Conservation (phyloP, 371 early-diverging fungal species). For the Saksenaea vasiformis region DNA sequence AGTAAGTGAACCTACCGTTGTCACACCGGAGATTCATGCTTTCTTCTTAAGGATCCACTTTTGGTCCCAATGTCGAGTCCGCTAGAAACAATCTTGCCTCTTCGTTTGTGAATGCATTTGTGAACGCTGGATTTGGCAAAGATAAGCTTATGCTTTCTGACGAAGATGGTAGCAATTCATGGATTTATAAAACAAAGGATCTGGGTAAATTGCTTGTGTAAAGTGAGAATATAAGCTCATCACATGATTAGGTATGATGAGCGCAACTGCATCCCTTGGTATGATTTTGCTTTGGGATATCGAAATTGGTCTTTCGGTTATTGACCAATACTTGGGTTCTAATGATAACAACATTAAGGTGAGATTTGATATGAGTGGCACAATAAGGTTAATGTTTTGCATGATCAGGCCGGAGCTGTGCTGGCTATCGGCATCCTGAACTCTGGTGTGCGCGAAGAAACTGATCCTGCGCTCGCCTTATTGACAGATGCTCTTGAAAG, state of each 20-base stretch:
- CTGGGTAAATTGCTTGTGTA: conserved; percentile 52
- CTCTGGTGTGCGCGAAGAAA: conserved; percentile 86
- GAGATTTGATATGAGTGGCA: neutral
- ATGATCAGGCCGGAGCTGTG: conserved; percentile 84
- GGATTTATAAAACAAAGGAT: conserved; percentile 98
- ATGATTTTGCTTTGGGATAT: conserved; percentile 93
- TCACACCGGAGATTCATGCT: neutral
- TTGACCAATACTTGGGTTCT: conserved; percentile 93
- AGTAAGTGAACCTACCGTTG: conserved; percentile 40
- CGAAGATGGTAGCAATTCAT: conserved; percentile 73
- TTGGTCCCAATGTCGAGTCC: conserved; percentile 80
- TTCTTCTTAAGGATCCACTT: conserved; percentile 47
- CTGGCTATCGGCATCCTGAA: conserved; percentile 93
- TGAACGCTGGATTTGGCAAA: conserved; percentile 94
- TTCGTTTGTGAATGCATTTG: conserved; percentile 97
- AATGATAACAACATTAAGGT: conserved; percentile 87
- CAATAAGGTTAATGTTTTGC: neutral
- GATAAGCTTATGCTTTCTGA: conserved; percentile 89
- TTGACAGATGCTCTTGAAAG: conserved; percentile 83
- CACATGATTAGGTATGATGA: conserved; percentile 70
- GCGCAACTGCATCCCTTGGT: conserved; percentile 95
- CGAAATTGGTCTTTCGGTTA: conserved; percentile 84
- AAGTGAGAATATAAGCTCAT: neutral
- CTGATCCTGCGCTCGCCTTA: conserved; percentile 93
- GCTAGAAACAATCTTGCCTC: conserved; percentile 95